Percentiles rank a stretch among this genome's conserved stretches.
Evolutionary conservation across 768 basidiomycete species (phyloP).

Genomic region (Kwoniella newhampshirensis): DNA sequence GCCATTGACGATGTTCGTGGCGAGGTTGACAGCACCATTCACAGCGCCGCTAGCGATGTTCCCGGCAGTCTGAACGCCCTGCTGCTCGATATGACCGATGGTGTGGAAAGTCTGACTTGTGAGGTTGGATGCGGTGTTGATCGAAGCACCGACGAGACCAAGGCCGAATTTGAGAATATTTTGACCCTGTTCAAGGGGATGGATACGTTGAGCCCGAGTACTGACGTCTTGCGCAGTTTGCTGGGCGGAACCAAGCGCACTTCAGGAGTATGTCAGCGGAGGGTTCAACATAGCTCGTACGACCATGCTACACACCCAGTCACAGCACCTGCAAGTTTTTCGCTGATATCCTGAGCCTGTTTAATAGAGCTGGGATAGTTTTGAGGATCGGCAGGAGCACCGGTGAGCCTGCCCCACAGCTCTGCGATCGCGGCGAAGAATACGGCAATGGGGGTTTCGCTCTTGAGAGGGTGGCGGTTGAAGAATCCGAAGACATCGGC

Average conservation of each 20-base stretch:
- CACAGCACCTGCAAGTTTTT: slow-evolving; percentile 14
- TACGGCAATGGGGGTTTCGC: slow-evolving; percentile 15
- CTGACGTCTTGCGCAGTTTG: slow-evolving; percentile 8
- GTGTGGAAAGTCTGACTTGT: slow-evolving; percentile 4
- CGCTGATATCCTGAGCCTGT: slow-evolving; percentile 24
- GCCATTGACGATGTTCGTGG: slow-evolving; percentile 18
- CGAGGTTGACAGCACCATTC: slow-evolving; percentile 10
- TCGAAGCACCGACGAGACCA: neutral
- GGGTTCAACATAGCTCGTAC: neutral
- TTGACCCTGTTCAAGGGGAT: slow-evolving; percentile 14
- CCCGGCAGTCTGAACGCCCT: slow-evolving; percentile 1
- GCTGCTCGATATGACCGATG: slow-evolving; percentile 12
- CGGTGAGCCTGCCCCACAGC: slow-evolving; percentile 9
- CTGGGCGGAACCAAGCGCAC: slow-evolving; percentile 1
- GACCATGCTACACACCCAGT: too few relatives aligned
- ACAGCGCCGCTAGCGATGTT: slow-evolving; percentile 13
- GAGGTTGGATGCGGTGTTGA: slow-evolving; percentile 8
- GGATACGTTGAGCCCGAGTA: slow-evolving; percentile 3
- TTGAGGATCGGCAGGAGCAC: slow-evolving; percentile 10
- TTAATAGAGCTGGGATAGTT: slow-evolving; percentile 14
- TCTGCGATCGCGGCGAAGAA: slow-evolving; percentile 28
- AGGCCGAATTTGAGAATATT: slow-evolving; percentile 12
- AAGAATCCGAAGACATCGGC: slow-evolving; percentile 24
- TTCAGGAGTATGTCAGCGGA: neutral
- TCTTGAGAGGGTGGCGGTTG: slow-evolving; percentile 15